Evolutionary conservation across 1,284 basidiomycete species (phyloP).

Genomic region (Gymnopus androsaceus): DNA sequence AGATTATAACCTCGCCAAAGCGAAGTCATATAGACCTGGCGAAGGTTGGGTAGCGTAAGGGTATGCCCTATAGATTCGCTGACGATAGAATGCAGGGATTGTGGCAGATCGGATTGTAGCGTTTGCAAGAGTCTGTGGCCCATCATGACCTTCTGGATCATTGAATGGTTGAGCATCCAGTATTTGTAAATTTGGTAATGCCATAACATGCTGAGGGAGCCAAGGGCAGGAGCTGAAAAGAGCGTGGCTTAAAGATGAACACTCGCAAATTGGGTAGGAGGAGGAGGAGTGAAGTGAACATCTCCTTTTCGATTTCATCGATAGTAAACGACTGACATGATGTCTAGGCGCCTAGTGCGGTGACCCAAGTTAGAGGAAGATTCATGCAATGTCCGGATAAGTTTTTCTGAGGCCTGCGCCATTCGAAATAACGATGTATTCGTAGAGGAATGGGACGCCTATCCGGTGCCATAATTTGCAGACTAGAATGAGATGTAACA

Average conservation of each 20-base stretch:
- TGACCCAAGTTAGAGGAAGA: neutral
- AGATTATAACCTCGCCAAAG: too few relatives aligned
- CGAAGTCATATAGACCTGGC: neutral
- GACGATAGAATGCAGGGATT: too few relatives aligned
- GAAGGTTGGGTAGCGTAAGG: neutral
- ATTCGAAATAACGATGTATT: neutral
- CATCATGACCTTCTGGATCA: neutral
- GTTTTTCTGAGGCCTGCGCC: too few relatives aligned
- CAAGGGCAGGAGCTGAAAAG: neutral
- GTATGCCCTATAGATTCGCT: neutral
- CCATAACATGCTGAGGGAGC: neutral
- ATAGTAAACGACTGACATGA: neutral
- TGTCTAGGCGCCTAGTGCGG: neutral
- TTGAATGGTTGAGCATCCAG: neutral
- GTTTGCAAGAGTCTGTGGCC: neutral
- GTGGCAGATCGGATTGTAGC: neutral
- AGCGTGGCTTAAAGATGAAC: neutral
- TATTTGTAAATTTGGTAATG: neutral
- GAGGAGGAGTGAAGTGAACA: neutral
- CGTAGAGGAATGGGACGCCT: neutral
- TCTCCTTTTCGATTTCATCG: neutral
- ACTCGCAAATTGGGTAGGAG: neutral
- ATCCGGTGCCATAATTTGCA: constrained; percentile 1
- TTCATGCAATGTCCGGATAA: too few relatives aligned
- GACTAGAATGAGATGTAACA: neutral